Evolutionary conservation across 108 stramenopile genomes (phyloP).

Genomic region (Nannochloropsis oceanica): DNA sequence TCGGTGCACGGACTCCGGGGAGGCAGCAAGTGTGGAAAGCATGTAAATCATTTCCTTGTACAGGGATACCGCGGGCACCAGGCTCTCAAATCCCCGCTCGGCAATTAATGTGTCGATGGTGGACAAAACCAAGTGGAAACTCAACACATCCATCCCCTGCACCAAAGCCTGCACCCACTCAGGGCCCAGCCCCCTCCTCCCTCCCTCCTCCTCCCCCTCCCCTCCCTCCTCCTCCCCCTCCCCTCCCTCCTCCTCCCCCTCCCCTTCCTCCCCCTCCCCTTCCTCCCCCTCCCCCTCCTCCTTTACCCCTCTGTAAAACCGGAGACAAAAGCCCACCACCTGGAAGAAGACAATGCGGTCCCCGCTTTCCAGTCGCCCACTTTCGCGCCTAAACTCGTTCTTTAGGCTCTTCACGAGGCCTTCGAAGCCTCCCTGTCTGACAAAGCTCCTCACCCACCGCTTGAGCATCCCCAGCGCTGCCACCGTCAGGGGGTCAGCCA

Average conservation of each 20-base stretch:
- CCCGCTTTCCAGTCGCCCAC: conserved; percentile 14
- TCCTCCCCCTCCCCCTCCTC: not conserved
- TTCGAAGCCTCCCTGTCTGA: not conserved
- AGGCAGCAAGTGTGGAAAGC: not conserved
- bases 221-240: too few relatives aligned
- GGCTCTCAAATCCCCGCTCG: not conserved
- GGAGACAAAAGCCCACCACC: conserved; percentile 19
- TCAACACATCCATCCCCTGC: conserved; percentile 22
- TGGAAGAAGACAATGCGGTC: conserved; percentile 26
- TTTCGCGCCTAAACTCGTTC: conserved; percentile 24
- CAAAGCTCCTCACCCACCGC: not conserved
- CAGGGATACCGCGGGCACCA: not conserved
- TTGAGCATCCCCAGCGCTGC: not conserved
- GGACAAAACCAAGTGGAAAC: conserved; percentile 15
- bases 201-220: too few relatives aligned
- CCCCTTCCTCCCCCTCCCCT: not conserved
- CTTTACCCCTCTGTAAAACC: conserved; percentile 3
- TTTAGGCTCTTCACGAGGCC: not conserved
- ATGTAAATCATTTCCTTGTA: not conserved
- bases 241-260: too few relatives aligned
- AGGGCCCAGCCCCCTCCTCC: not conserved
- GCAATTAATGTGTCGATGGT: not conserved
- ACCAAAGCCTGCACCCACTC: conserved; percentile 20
- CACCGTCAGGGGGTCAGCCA: not conserved
- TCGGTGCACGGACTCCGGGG: not conserved